Evolutionary conservation across 805 yeast genomes (phyloP).

Genomic region (Nakazawaea wyomingensis): DNA sequence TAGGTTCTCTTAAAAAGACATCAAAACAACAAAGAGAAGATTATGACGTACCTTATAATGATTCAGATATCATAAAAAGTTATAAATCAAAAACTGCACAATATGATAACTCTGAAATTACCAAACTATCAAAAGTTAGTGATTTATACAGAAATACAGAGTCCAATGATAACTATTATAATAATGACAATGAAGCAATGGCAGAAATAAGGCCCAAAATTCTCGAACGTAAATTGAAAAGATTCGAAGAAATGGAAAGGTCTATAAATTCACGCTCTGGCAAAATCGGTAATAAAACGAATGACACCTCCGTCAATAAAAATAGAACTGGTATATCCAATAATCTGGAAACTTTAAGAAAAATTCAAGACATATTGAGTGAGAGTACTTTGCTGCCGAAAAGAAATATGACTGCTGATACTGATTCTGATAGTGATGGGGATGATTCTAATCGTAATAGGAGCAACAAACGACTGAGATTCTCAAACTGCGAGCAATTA

Average conservation of each 20-base stretch:
- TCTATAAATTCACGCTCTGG: background rate
- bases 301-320: background rate
- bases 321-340: background rate
- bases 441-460: background rate
- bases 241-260: background rate
- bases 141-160: background rate
- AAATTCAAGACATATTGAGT: background rate
- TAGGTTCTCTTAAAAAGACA: conserved; percentile 3
- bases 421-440: background rate
- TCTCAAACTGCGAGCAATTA: conserved; percentile 1
- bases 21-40: background rate
- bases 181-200: conserved; percentile 1
- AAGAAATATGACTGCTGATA: background rate
- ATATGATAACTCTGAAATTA: background rate
- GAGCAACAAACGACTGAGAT: background rate
- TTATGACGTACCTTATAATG: background rate
- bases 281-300: conserved; percentile 1
- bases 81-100: background rate
- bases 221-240: background rate
- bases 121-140: background rate
- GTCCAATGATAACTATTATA: background rate
- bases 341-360: background rate
- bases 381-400: background rate
- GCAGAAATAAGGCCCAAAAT: conserved; percentile 3
- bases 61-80: background rate